A percentile compares a stretch with the other conserved stretches of the same genome.
These are phyloP conservation scores for Populus hybrid DNA, from an alignment of 441 rosid genomes.

Conservation along the genomic window DNA sequence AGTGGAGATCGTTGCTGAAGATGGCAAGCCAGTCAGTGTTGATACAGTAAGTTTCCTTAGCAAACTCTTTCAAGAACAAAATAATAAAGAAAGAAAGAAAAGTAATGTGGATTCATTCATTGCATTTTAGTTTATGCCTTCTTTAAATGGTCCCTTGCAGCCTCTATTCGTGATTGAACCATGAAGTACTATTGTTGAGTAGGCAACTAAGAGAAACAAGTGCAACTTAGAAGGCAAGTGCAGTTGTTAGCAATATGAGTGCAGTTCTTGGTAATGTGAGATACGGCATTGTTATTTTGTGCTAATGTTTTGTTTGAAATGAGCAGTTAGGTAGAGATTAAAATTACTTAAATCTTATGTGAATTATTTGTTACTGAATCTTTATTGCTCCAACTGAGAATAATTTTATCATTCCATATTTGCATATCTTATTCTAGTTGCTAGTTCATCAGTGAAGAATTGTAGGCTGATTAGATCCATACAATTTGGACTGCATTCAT, in stretches of 20 bases:
- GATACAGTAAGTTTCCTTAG: slow-evolving; percentile 45
- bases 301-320: slow-evolving; percentile 11
- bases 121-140: background rate
- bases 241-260: slow-evolving; percentile 12
- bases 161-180: slow-evolving; percentile 72
- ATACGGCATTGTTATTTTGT: slow-evolving; percentile 23
- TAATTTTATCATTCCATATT: slow-evolving; percentile 1
- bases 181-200: slow-evolving; percentile 5
- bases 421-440: background rate
- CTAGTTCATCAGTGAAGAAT: background rate
- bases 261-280: slow-evolving; percentile 15
- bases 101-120: background rate
- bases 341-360: background rate
- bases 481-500: too few species aligned
- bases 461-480: background rate
- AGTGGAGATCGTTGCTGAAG: slow-evolving; percentile 63
- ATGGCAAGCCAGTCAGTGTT: slow-evolving; percentile 64
- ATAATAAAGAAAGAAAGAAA: too few species aligned
- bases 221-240: slow-evolving; percentile 13
- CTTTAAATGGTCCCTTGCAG: slow-evolving; percentile 27
- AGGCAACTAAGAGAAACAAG: background rate
- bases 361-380: background rate
- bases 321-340: slow-evolving; percentile 16
- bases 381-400: background rate
- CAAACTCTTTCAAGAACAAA: background rate